Percentiles rank a stretch among this genome's conserved stretches.
These are phyloP conservation scores for Boletus rex-veris DNA, from an alignment of 768 basidiomycete species.

Conservation along the genomic window DNA sequence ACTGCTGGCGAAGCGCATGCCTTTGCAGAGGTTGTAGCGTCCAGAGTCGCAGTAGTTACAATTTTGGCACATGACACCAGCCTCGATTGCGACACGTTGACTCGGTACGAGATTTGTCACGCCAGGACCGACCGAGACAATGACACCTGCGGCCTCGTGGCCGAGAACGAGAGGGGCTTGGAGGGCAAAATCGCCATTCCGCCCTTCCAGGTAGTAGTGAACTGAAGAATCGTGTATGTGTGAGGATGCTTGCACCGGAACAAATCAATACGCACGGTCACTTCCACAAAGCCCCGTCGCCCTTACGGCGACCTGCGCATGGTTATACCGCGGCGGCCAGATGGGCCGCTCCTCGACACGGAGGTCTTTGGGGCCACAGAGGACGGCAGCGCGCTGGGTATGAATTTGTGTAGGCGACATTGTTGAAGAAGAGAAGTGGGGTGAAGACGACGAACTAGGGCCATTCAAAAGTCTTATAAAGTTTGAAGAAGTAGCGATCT, in stretches of 20 bases:
- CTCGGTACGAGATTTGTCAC: constrained; percentile 64
- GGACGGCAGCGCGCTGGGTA: constrained; percentile 69
- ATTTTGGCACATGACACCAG: constrained; percentile 81
- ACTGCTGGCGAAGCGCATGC: constrained; percentile 84
- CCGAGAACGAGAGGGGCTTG: constrained; percentile 87
- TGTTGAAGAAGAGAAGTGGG: constrained; percentile 21
- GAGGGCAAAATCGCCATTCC: constrained; percentile 90
- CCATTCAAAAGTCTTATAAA: constrained; percentile 34
- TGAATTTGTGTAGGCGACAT: constrained; percentile 51
- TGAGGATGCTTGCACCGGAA: background rate
- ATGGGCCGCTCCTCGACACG: constrained; percentile 70
- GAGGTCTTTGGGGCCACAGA: constrained; percentile 81
- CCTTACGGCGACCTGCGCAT: constrained; percentile 76
- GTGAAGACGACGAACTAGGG: constrained; percentile 21
- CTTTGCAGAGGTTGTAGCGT: constrained; percentile 90
- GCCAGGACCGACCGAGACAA: constrained; percentile 78
- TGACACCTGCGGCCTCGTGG: constrained; percentile 87
- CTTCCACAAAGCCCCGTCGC: constrained; percentile 91
- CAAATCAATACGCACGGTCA: constrained; percentile 51
- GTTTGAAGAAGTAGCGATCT: constrained; percentile 30
- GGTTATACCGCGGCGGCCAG: constrained; percentile 66
- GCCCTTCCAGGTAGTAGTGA: constrained; percentile 86
- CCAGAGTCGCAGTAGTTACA: constrained; percentile 70
- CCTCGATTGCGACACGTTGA: constrained; percentile 91
- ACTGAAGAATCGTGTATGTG: constrained; percentile 43